Base-by-base conservation (phyloP, 257 asterid species). In the Ilex aquifolium region DNA sequence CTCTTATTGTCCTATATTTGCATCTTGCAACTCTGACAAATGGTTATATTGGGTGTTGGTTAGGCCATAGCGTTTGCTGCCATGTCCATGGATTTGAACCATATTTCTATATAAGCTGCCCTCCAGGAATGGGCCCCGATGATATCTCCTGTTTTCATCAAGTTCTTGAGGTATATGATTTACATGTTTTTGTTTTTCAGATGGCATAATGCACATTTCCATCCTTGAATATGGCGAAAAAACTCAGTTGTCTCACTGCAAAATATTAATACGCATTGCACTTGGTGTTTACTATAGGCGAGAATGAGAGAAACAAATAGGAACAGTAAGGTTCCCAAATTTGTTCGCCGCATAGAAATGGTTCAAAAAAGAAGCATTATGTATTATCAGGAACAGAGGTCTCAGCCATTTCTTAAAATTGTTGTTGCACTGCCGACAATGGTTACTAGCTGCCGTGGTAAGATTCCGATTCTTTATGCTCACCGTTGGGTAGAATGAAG, bases 21-120 rank as follows among this genome's bases (percentile, higher is more conserved):
- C 10, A 4, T 46, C n/a, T 2, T 46, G 56, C 56, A 55, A 58
- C 46, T 59, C 65, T 77, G 31, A 65, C 53, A 50, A 49, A 57
- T 64, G 54, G 31, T 31, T 51, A 31, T 62, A 57, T 70, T 67
- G 50, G 40, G 11, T 80, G 63, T 66, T 77, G 67, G 60, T 52
- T 88, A 93, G 99, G 99, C 32, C 93, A 87, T 61, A 87, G 99
- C 76, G 91, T 90, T 72, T 93, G 97, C 83, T 93, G 97, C 72
- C 68, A 73, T 46, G 99, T 93, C 51, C 95, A 93, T 68, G 99
- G 99, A 57, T 93, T 90, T 70, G 95, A 93, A 68, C 99, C 99
- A 69, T 93, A 93, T 73, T 93, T 93, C 73, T 93, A 79, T 74
- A 83, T 93, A 64, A 82, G 74, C 73, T 90, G 97, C 72, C 99